Conservation (phyloP, 2,329 filamentous ascomycete species). For the Coleophoma cylindrospora region DNA sequence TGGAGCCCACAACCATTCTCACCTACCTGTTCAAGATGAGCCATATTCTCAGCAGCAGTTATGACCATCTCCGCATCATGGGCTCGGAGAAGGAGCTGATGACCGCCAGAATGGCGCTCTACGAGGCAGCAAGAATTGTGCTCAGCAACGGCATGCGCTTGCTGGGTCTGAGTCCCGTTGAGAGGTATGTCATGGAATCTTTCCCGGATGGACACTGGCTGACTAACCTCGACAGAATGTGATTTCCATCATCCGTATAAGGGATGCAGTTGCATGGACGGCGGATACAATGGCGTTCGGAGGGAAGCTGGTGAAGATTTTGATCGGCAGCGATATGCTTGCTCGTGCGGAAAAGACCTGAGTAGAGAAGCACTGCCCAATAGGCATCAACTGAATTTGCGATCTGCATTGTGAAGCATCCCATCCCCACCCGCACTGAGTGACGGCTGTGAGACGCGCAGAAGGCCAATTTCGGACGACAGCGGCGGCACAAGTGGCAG, state of each 20-base stretch:
- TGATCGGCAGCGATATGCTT: neutral
- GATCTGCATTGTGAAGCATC: too few species aligned
- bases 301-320: neutral
- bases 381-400: too few species aligned
- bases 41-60: constrained; percentile 72
- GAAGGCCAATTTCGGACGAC: too few species aligned
- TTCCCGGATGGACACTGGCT: too few species aligned
- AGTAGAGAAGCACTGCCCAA: too few species aligned
- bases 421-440: too few species aligned
- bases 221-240: neutral
- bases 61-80: constrained; percentile 79
- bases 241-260: neutral
- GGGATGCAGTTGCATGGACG: too few species aligned
- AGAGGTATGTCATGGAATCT: constrained; percentile 34
- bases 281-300: neutral
- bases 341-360: neutral
- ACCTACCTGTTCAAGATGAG: constrained; percentile 82
- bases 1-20: constrained; percentile 66
- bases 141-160: constrained; percentile 79
- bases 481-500: too few species aligned
- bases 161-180: constrained; percentile 72
- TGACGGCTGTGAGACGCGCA: too few species aligned
- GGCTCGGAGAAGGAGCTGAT: constrained; percentile 70
- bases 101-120: constrained; percentile 70
- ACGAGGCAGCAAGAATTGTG: constrained; percentile 69